phyloP scores from a whole-genome alignment of 306 rosid genomes.

The Lathyrus tuberosus region DNA sequence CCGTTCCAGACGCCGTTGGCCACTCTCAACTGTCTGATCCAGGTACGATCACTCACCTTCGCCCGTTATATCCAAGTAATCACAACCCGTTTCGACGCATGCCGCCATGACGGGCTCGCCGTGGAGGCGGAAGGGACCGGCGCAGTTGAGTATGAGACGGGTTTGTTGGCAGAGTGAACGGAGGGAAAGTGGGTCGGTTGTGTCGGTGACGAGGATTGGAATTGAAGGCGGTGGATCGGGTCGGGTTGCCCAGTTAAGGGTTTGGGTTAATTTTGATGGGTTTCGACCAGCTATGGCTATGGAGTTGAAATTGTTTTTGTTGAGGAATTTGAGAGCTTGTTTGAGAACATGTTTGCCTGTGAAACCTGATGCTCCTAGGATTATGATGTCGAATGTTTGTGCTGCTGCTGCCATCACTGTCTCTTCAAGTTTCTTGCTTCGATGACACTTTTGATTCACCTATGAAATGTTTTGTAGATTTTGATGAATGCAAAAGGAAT shows the following conservation, averaged over 20 bases:
- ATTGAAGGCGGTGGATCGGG: conserved; percentile 60
- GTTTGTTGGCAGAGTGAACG: conserved; percentile 63
- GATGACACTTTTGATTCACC: background rate
- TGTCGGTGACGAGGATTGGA: conserved; percentile 66
- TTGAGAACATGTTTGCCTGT: conserved; percentile 79
- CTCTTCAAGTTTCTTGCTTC: background rate
- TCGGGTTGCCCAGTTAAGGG: conserved; percentile 72
- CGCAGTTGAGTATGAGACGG: conserved; percentile 82
- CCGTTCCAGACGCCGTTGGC: no score
- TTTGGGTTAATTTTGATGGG: conserved; percentile 53
- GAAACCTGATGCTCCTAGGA: conserved; percentile 91
- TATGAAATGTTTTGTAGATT: background rate
- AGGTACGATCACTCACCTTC: conserved; percentile 91
- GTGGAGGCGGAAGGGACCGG: conserved; percentile 85
- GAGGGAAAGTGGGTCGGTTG: conserved; percentile 63
- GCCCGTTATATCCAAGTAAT: conserved; percentile 85
- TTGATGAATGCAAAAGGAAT: background rate
- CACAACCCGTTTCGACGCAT: conserved; percentile 67
- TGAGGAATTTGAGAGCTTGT: conserved; percentile 76
- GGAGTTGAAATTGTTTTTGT: conserved; percentile 45
- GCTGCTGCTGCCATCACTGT: conserved; percentile 6
- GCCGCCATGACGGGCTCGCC: conserved; percentile 82
- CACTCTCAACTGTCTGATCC: no score
- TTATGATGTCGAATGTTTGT: conserved; percentile 57
- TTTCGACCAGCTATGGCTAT: conserved; percentile 81